Percentiles rank a stretch among this genome's conserved stretches.
Evolutionary conservation across 345 rosid genomes (phyloP).

Genomic region (Salix koriyanagi): DNA sequence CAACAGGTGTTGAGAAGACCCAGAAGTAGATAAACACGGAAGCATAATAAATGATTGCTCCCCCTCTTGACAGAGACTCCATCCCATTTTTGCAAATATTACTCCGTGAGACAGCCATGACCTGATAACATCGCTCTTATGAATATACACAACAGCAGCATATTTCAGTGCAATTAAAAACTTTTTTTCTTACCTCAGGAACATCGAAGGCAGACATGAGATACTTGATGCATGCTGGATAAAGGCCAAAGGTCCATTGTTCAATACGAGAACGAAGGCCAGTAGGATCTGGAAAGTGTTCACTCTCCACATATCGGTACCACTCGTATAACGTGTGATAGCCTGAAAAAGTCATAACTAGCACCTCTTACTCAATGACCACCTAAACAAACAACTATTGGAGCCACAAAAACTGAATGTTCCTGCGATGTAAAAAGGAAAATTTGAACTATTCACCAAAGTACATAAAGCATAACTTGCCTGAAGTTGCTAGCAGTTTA

Average conservation of each 20-base stretch:
- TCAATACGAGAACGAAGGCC: slow-evolving; percentile 95
- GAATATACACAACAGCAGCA: slow-evolving; percentile 5
- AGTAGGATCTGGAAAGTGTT: slow-evolving; percentile 98
- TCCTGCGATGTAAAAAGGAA: too few relatives aligned
- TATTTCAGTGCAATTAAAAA: neutral
- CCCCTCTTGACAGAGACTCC: slow-evolving; percentile 71
- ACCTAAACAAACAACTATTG: neutral
- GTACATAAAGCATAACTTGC: slow-evolving; percentile 30
- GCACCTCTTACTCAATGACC: slow-evolving; percentile 5
- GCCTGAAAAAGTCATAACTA: slow-evolving; percentile 43
- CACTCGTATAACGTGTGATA: slow-evolving; percentile 92
- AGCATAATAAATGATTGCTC: slow-evolving; percentile 82
- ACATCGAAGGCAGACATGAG: slow-evolving; percentile 98
- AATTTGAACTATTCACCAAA: neutral
- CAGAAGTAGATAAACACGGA: slow-evolving; percentile 96
- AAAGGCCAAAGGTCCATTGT: slow-evolving; percentile 96
- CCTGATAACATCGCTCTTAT: slow-evolving; percentile 42
- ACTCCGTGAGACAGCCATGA: slow-evolving; percentile 91
- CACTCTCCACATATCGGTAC: slow-evolving; percentile 87
- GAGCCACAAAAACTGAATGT: neutral
- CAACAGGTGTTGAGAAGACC: slow-evolving; percentile 97
- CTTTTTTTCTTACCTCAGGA: slow-evolving; percentile 70
- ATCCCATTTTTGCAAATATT: slow-evolving; percentile 83
- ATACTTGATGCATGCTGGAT: slow-evolving; percentile 98
- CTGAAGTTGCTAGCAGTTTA: slow-evolving; percentile 90